Conservation (phyloP, 108 stramenopile genomes). For the Nitzschia sp. region DNA sequence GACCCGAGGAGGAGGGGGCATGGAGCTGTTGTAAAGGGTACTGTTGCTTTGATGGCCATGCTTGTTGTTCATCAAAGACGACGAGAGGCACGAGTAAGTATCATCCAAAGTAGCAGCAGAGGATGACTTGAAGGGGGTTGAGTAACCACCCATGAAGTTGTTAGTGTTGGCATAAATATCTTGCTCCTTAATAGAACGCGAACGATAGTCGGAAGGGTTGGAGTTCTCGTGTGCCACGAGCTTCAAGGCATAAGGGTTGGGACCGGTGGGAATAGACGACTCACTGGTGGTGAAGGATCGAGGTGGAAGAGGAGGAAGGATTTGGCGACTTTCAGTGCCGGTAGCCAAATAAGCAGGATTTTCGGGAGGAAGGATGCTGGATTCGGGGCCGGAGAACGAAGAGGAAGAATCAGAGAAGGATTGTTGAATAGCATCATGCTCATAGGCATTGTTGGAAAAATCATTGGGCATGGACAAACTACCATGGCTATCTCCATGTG, state of each 20-base stretch:
- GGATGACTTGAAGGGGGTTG: slow-evolving; percentile 19
- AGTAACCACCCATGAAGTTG: slow-evolving; percentile 12
- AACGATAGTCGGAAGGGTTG: slow-evolving; percentile 8
- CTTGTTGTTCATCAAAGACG: background rate
- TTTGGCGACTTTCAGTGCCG: slow-evolving; percentile 1
- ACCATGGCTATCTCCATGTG: background rate
- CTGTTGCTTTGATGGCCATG: slow-evolving; percentile 1
- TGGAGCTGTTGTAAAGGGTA: slow-evolving; percentile 6
- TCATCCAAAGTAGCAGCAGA: background rate
- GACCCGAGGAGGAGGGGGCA: slow-evolving; percentile 16
- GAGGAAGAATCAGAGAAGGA: slow-evolving; percentile 34
- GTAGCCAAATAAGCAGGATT: too few relatives aligned
- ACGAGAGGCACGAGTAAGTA: background rate
- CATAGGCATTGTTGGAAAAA: background rate
- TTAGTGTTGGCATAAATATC: background rate
- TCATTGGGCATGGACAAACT: background rate
- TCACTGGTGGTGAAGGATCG: background rate
- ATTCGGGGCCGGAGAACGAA: background rate
- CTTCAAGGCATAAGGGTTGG: slow-evolving; percentile 39
- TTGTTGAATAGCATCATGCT: slow-evolving; percentile 12
- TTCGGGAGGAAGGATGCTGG: too few relatives aligned
- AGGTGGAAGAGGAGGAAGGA: slow-evolving; percentile 35
- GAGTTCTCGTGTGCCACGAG: background rate
- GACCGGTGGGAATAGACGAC: slow-evolving; percentile 20
- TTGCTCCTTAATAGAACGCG: background rate